Conservation (phyloP, 495 filamentous ascomycete species). For the Zalerion maritima region DNA sequence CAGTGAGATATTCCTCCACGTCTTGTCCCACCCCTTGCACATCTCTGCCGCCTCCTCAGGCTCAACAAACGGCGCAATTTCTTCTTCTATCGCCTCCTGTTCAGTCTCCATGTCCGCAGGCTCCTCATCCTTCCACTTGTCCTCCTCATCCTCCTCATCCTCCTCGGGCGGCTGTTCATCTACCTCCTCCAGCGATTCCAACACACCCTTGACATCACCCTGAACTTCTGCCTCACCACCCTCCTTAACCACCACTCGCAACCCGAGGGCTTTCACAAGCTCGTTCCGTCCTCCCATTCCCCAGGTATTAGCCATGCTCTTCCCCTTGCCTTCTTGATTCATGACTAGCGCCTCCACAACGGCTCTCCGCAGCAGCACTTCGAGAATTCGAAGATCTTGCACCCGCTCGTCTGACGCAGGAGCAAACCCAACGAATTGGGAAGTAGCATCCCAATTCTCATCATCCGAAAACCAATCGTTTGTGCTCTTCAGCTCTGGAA, state of each 20-base stretch:
- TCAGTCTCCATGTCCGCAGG: not conserved
- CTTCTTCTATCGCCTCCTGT: not conserved
- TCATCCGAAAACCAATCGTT: conserved; percentile 33
- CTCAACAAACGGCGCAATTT: conserved; percentile 3
- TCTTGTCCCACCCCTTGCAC: conserved; percentile 22
- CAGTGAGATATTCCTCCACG: conserved; percentile 42
- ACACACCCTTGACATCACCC: conserved; percentile 1
- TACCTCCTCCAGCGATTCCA: conserved; percentile 7
- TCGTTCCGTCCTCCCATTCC: conserved; percentile 3
- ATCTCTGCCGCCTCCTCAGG: conserved; percentile 15
- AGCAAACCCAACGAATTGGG: conserved; percentile 24
- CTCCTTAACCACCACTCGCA: conserved; percentile 3
- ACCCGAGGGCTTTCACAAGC: conserved; percentile 2
- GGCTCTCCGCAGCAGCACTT: conserved; percentile 39
- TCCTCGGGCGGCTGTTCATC: conserved; percentile 1
- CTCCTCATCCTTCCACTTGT: too few species aligned
- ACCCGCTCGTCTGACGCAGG: conserved; percentile 22
- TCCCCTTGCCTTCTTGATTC: conserved; percentile 19
- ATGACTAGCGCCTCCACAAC: conserved; percentile 44
- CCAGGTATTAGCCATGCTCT: conserved; percentile 15
- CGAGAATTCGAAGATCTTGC: conserved; percentile 23
- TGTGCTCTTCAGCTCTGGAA: conserved; percentile 42
- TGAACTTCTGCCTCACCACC: conserved; percentile 5
- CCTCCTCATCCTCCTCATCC: conserved; percentile 1
- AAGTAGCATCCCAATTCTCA: conserved; percentile 24